Percentiles rank a stretch among this genome's conserved stretches.
Conservation (phyloP, 169 alveolate genomes). For the Amoebophrya sp. region DNA sequence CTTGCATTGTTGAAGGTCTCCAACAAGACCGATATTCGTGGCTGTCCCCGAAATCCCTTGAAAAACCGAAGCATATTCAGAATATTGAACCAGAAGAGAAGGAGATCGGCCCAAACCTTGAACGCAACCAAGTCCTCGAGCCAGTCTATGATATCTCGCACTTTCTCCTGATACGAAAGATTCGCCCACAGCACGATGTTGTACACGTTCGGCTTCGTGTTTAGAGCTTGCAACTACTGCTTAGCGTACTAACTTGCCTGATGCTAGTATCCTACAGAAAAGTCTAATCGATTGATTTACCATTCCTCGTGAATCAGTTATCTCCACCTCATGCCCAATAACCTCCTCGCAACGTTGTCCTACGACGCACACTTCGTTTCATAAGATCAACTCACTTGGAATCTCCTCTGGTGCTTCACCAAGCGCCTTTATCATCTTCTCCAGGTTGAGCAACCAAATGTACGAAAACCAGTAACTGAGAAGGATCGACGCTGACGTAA, state of each 20-base stretch:
- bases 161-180: background rate
- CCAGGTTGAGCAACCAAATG: slow-evolving; percentile 12
- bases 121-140: background rate
- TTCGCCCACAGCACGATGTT: background rate
- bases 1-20: slow-evolving; percentile 13
- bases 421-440: background rate
- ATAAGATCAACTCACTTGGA: too few species aligned
- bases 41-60: background rate
- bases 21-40: background rate
- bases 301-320: too few species aligned
- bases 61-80: background rate
- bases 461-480: background rate
- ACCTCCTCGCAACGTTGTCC: too few species aligned
- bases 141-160: slow-evolving; percentile 3
- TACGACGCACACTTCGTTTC: too few species aligned
- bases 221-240: too few species aligned
- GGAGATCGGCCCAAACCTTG: slow-evolving; percentile 10
- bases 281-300: too few species aligned
- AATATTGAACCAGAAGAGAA: background rate
- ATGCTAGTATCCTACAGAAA: too few species aligned
- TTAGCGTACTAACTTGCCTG: too few species aligned
- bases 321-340: too few species aligned
- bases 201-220: background rate
- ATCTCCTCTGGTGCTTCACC: background rate
- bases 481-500: background rate